Percentiles rank a stretch among this genome's conserved stretches.
Evolutionary conservation across 1,284 basidiomycete genomes (phyloP).

Genomic region (Sparassis latifolia): DNA sequence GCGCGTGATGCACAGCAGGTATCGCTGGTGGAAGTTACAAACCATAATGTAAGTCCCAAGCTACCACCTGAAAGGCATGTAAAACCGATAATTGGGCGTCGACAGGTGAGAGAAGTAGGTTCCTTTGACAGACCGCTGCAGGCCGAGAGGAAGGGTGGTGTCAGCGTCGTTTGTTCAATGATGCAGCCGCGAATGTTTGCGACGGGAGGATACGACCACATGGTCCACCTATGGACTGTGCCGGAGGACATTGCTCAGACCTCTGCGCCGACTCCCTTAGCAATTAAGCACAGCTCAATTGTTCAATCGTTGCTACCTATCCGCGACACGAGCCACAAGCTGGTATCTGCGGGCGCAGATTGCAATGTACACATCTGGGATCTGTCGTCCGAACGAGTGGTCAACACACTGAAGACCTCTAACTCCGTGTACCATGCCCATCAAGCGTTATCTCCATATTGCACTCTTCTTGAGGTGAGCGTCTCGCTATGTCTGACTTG

Average conservation of each 20-base stretch:
- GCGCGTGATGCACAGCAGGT: slow-evolving; percentile 32
- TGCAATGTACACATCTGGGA: slow-evolving; percentile 40
- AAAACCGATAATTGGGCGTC: not conserved
- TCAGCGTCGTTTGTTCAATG: slow-evolving; percentile 36
- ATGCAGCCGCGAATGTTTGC: slow-evolving; percentile 35
- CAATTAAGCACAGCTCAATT: slow-evolving; percentile 38
- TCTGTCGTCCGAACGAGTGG: slow-evolving; percentile 36
- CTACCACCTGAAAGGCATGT: not conserved
- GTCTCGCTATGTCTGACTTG: not conserved
- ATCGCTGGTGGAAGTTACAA: slow-evolving; percentile 16
- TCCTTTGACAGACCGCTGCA: slow-evolving; percentile 26
- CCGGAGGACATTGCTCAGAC: slow-evolving; percentile 24
- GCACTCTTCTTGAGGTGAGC: slow-evolving; percentile 38
- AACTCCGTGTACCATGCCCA: slow-evolving; percentile 42
- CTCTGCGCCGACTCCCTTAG: slow-evolving; percentile 22
- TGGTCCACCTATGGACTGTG: slow-evolving; percentile 40
- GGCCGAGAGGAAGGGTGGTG: slow-evolving; percentile 29
- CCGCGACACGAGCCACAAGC: slow-evolving; percentile 39
- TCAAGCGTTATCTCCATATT: slow-evolving; percentile 29
- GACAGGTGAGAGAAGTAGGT: slow-evolving; percentile 10
- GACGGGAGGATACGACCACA: slow-evolving; percentile 45
- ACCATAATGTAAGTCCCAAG: slow-evolving; percentile 18
- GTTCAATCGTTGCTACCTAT: slow-evolving; percentile 39
- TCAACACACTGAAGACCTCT: slow-evolving; percentile 33
- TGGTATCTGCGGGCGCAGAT: slow-evolving; percentile 43